Conservation (phyloP, 2,329 filamentous ascomycete genomes). For the Lanzia echinophila region DNA sequence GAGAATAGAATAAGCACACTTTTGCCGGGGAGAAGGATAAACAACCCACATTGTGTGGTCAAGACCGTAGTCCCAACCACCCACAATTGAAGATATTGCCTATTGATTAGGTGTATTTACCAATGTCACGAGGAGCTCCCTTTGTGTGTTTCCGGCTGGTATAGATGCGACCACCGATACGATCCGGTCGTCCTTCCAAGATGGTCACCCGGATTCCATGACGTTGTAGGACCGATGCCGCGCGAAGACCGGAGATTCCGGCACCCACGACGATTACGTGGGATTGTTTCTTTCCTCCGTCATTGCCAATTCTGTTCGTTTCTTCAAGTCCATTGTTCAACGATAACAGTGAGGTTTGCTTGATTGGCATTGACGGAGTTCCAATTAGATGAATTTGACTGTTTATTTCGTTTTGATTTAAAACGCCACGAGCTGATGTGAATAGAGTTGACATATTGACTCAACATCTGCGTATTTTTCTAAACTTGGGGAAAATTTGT, state of each 20-base stretch:
- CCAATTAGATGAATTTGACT: constrained; percentile 12
- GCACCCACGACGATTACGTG: constrained; percentile 47
- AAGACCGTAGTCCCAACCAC: constrained; percentile 23
- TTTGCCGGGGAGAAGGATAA: constrained; percentile 23
- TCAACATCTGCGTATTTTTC: constrained; percentile 27
- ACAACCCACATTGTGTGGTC: constrained; percentile 29
- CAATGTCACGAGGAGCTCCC: constrained; percentile 33
- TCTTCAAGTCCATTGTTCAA: constrained; percentile 16
- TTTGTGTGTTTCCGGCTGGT: constrained; percentile 32
- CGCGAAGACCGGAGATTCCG: constrained; percentile 50
- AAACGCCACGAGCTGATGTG: constrained; percentile 27
- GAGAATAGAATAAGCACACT: constrained; percentile 20
- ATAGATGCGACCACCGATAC: constrained; percentile 44
- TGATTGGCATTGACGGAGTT: constrained; percentile 10
- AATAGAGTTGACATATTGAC: constrained; percentile 29
- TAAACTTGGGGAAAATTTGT: background rate
- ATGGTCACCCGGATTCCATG: constrained; percentile 48
- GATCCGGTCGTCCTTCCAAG: constrained; percentile 45
- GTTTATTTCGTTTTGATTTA: constrained; percentile 28
- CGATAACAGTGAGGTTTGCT: constrained; percentile 1
- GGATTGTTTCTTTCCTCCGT: constrained; percentile 28
- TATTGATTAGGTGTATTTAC: constrained; percentile 32
- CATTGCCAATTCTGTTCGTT: constrained; percentile 8
- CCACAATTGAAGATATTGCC: constrained; percentile 29
- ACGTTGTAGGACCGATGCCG: constrained; percentile 47